Base-by-base conservation (phyloP, 129 eudicot species). In the Glebionis coronaria region DNA sequence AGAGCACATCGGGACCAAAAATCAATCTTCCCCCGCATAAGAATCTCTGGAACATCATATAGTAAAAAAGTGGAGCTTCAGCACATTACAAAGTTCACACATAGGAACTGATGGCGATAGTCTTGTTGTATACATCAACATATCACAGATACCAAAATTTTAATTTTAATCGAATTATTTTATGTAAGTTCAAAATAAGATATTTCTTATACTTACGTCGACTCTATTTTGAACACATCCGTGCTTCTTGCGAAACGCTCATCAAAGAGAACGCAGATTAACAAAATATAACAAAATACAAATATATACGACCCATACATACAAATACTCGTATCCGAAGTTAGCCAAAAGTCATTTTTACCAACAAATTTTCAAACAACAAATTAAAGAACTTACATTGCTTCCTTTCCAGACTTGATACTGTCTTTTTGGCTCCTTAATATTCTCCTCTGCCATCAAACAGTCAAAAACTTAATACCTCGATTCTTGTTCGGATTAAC, bases 351-450 rank as follows among this genome's bases (percentile, higher is more conserved):
- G 9, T 35, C 42, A 35, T 2, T 35, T 35, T 35, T 35, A 35
- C 42, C 42, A 35, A 35, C 10, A 35, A 35, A 7, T 1, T 7
- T 35, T 35, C 42, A 2, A 35, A 35, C 42, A 35, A 35, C 42
- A 35, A n/a, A n/a, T n/a, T n/a, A n/a, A 35, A 73, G 51, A 74
- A 56, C 87, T 88, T 83, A 91, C 97, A 83, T 91, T 91, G 82
- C 82, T 91, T 65, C 97, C 97, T 64, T 79, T 91, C 97, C 97
- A 91, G 54, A 78, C 94, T 65, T 91, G 85, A 80, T 87, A 88
- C n/a, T 79, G 85, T 80, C 85, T 71, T 79, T 67, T 77, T 2
- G 78, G 78, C 63, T 74, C 55, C 16, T 54, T 78, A 35, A 35
- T 35, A 28, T 51, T 79, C 57, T 63, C 73, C 14, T 56, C 80